Conservation (phyloP, 768 basidiomycete species). For the Clitopilus passeckerianus region DNA sequence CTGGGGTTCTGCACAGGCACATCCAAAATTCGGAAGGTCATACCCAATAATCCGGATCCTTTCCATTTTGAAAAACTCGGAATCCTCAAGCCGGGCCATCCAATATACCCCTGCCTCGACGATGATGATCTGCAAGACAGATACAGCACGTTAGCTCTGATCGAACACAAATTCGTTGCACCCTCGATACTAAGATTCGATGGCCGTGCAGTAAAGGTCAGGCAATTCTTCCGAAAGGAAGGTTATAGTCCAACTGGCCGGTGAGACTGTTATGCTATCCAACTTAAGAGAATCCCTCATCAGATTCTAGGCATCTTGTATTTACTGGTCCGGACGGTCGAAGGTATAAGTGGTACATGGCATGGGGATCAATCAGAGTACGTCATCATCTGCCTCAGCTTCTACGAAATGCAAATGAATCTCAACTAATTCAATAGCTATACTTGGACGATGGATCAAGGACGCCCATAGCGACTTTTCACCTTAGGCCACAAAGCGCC, state of each 20-base stretch:
- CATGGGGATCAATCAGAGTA: background rate
- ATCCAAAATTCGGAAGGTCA: constrained; percentile 1
- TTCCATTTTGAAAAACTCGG: background rate
- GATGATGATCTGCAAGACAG: constrained; percentile 18
- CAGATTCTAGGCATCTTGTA: background rate
- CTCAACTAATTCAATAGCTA: constrained; percentile 3
- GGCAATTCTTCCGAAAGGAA: constrained; percentile 17
- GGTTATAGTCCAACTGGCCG: constrained; percentile 14
- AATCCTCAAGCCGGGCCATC: background rate
- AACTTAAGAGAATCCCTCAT: too few species aligned
- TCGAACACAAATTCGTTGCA: constrained; percentile 25
- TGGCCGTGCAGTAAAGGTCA: constrained; percentile 17
- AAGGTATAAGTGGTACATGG: background rate
- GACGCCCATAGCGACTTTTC: constrained; percentile 14
- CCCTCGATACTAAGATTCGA: constrained; percentile 22
- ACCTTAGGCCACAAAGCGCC: background rate
- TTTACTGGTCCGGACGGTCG: background rate
- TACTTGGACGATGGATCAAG: constrained; percentile 13
- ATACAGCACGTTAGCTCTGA: constrained; percentile 23
- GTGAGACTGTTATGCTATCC: constrained; percentile 10
- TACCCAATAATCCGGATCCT: background rate
- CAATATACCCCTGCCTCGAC: background rate
- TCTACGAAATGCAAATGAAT: background rate
- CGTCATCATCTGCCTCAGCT: background rate
- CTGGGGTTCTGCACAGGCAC: constrained; percentile 13